Evolutionary conservation across 305 asterid species (phyloP), one percentile per base, ranked within the genome.

Genomic region (Lippia alba): DNA sequence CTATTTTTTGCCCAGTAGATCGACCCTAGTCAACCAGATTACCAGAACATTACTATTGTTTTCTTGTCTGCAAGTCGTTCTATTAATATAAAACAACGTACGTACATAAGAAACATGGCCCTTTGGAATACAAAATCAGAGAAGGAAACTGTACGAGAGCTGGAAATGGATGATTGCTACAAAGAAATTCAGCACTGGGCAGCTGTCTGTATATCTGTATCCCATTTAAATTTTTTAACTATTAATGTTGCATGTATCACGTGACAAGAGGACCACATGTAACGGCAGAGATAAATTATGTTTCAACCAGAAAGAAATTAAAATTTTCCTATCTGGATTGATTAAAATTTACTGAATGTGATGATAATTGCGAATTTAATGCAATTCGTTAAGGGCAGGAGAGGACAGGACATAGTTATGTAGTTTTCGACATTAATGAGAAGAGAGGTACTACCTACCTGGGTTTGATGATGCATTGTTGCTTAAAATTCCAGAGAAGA

Each of bases 401-500:
- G 5, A 36, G 41, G 41, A 36, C 41, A 36, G 8, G 6, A 36
- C 9, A 4, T 1, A 36, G 0, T 36, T 36, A 36, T 36, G 9
- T 36, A 8, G 41, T 1, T 36, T 36, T 36, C 41, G 41, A 36
- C 3, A 1, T 6, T 55, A 19, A 55, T 19, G 20, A 17, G 11
- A 10, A 6, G 32, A 40, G 6, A 24, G 61, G 30, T 81, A 90
- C 97, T 96, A 24, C 64, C 19, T 81, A 90, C 98, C 97, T 0
- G 96, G 97, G 53, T 93, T 93, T 41, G 79, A 70, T 0, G 97
- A 80, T 39, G 94, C 89, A 66, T 87, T 86, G 74, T 81, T 91
- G 86, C 91, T 87, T 72, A 93, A 78, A 50, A 93, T 91, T 54
- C 98, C 97, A 1, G 85, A 76, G 73, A 93, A 91, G 50, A 69